A percentile compares a stretch with the other conserved stretches of the same genome.
Conservation (phyloP, 352 stramenopile genomes). For the Hyphochytrium catenoides region DNA sequence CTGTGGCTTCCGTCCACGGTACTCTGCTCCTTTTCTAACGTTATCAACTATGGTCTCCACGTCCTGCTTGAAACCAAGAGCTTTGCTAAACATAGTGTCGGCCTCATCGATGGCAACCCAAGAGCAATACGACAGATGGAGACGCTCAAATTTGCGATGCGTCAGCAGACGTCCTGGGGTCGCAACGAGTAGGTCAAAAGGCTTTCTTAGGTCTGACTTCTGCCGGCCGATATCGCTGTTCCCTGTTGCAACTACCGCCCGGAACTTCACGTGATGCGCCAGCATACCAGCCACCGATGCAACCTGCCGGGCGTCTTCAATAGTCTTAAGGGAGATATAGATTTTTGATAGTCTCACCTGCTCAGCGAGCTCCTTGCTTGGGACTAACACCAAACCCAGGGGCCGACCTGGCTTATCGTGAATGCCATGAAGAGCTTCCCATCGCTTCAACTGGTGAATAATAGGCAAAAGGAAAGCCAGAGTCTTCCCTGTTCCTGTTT, state of each 20-base stretch:
- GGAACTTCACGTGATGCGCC: slow-evolving; percentile 34
- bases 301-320: slow-evolving; percentile 35
- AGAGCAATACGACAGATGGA: slow-evolving; percentile 40
- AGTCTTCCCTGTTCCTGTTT: slow-evolving; percentile 72
- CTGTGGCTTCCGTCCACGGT: slow-evolving; percentile 25
- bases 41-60: slow-evolving; percentile 33
- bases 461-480: slow-evolving; percentile 63
- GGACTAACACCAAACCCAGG: too few relatives aligned
- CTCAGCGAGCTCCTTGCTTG: too few relatives aligned
- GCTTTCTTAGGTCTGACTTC: slow-evolving; percentile 17
- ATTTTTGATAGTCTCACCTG: too few relatives aligned
- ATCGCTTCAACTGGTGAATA: too few relatives aligned
- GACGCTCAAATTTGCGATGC: slow-evolving; percentile 31
- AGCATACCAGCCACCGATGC: slow-evolving; percentile 31
- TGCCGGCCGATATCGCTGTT: slow-evolving; percentile 38
- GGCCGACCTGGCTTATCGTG: too few relatives aligned
- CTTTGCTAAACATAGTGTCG: slow-evolving; percentile 46
- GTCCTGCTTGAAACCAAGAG: slow-evolving; percentile 47
- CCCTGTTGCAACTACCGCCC: slow-evolving; percentile 28
- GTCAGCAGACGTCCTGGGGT: slow-evolving; percentile 42
- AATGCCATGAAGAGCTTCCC: too few relatives aligned
- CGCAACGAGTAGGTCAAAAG: slow-evolving; percentile 38
- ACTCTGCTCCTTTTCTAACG: slow-evolving; percentile 31
- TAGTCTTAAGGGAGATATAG: too few relatives aligned
- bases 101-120: slow-evolving; percentile 47